These are phyloP conservation scores for Chenopodium album DNA, from an alignment of 148 eudicot species.

Conservation along the genomic window DNA sequence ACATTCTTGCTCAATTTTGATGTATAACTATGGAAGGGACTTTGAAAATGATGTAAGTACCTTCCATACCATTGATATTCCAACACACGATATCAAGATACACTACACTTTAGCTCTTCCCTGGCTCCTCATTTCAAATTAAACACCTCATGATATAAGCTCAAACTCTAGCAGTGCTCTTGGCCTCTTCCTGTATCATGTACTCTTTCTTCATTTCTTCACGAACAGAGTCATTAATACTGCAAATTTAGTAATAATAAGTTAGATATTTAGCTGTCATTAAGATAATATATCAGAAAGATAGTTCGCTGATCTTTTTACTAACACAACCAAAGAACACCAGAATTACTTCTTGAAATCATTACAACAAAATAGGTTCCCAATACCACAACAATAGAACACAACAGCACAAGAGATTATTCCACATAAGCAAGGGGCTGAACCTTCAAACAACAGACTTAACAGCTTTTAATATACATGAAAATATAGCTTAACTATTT, in stretches of 20 bases:
- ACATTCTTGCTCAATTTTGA: neutral
- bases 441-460: neutral
- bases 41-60: neutral
- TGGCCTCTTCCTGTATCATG: conserved; percentile 33
- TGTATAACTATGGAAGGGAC: neutral
- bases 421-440: neutral
- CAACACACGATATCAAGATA: neutral
- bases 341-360: neutral
- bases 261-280: neutral
- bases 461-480: neutral
- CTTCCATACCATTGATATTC: neutral
- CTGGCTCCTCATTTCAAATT: conserved; percentile 1
- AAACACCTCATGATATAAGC: neutral
- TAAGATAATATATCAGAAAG: neutral
- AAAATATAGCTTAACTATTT: neutral
- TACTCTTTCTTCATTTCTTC: conserved; percentile 45
- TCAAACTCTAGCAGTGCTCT: conserved; percentile 23
- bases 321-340: neutral
- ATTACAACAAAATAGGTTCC: neutral
- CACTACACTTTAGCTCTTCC: neutral
- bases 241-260: conserved; percentile 14
- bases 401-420: neutral
- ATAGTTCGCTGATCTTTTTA: neutral
- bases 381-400: conserved; percentile 1
- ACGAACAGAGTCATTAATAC: conserved; percentile 41